Base-by-base conservation (phyloP, 257 asterid genomes). In the Capsicum chinense region DNA sequence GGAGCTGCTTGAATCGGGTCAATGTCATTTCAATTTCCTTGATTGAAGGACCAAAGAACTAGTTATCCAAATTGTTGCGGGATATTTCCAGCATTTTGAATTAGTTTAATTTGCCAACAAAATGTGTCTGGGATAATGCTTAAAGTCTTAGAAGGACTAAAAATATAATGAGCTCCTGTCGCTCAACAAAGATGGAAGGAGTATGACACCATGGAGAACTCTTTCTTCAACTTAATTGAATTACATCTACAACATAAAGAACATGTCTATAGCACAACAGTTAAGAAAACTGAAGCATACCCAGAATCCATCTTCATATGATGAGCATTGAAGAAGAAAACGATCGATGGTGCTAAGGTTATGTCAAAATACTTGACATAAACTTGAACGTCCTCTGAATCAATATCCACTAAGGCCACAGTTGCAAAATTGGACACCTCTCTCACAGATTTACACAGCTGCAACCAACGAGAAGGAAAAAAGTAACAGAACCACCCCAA, bases 221-320 rank as follows among this genome's bases (percentile, higher is more conserved):
- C 81, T 13, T 76, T 13, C 62, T 3, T 14, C 63, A 52, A 52
- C 13, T 7, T 48, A 76, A 26, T 14, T 12, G 48, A 54, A 76
- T 76, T 10, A 21, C 63, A 78, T 0, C 21, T 12, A 74, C 44
- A 78, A 33, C 63, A 78, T 33, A 54, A 78, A 14, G 9, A 54
- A 33, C 66, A 54, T 33, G 33, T 26, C 64, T 37, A 68, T 21
- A 14, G 81, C 52, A 44, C 47, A 14, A 66, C 4, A 60, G 59
- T 39, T 52, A 2, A 64, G 62, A 76, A 52, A 52, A 0, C 7
- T 3, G 26, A 63, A 85, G 73, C 85, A 83, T 89, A 95, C 99
- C 97, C 97, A 10, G 93, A 95, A 87, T 95, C 98, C 95, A 95
- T 94, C 92, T 95, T 95, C 99, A 95, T 94, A 81, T 95, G 99